Conservation (phyloP, 2,329 filamentous ascomycete genomes). For the Graphilbum fragrans region DNA sequence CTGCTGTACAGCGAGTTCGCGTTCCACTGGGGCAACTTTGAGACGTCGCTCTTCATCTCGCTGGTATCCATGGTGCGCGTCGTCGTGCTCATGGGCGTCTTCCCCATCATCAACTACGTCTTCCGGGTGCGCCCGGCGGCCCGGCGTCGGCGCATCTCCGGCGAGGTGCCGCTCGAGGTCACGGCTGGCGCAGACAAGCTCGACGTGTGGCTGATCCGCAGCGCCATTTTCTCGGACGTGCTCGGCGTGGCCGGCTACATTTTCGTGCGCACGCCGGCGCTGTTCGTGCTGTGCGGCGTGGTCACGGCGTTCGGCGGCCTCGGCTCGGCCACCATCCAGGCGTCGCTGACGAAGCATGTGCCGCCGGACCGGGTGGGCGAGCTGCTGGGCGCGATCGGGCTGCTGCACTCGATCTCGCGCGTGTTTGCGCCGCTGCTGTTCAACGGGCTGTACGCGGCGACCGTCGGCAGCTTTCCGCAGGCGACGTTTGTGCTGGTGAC, state of each 20-base stretch:
- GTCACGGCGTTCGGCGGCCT: slow-evolving; percentile 71
- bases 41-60: slow-evolving; percentile 72
- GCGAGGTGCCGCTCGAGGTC: slow-evolving; percentile 27
- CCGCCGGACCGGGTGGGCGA: slow-evolving; percentile 71
- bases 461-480: slow-evolving; percentile 66
- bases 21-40: slow-evolving; percentile 73
- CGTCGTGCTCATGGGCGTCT: slow-evolving; percentile 56
- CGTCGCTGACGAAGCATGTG: slow-evolving; percentile 81
- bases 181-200: slow-evolving; percentile 63
- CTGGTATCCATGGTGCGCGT: slow-evolving; percentile 70
- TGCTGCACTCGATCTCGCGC: slow-evolving; percentile 71
- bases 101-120: slow-evolving; percentile 67
- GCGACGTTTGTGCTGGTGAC: slow-evolving; percentile 70
- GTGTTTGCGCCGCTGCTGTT: slow-evolving; percentile 73
- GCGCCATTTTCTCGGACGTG: slow-evolving; percentile 64
- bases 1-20: slow-evolving; percentile 71
- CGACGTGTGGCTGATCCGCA: slow-evolving; percentile 65
- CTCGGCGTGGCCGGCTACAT: slow-evolving; percentile 67
- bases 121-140: slow-evolving; percentile 47
- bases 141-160: slow-evolving; percentile 25
- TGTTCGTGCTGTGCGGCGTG: slow-evolving; percentile 63
- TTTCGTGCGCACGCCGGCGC: slow-evolving; percentile 42
- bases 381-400: slow-evolving; percentile 75
- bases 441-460: slow-evolving; percentile 74
- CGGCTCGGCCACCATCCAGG: slow-evolving; percentile 73